phyloP scores from a whole-genome alignment of 2,329 filamentous ascomycete species.

The Diaporthe sp. region DNA sequence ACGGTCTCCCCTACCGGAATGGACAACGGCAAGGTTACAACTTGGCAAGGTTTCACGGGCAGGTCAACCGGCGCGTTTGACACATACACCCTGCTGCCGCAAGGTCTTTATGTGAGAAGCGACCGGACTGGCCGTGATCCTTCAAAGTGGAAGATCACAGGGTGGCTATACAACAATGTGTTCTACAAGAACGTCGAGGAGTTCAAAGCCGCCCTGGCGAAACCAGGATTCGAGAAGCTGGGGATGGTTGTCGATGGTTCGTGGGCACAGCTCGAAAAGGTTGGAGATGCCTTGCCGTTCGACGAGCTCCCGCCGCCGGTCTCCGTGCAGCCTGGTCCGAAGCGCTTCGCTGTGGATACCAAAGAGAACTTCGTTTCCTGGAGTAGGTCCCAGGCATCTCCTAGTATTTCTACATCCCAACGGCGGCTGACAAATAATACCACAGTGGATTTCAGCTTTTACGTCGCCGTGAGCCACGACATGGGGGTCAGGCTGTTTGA shows the following conservation, averaged over 20 bases:
- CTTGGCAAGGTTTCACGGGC: neutral
- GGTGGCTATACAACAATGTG: conserved; percentile 57
- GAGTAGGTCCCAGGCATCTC: neutral
- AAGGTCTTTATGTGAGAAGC: conserved; percentile 61
- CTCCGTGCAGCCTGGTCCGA: conserved; percentile 54
- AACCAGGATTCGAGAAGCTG: conserved; percentile 1
- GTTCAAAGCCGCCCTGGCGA: conserved; percentile 54
- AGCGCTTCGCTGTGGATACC: conserved; percentile 51
- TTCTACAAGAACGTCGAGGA: conserved; percentile 53
- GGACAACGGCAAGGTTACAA: neutral
- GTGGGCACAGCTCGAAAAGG: conserved; percentile 44
- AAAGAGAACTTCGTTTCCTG: conserved; percentile 10
- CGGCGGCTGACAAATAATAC: neutral
- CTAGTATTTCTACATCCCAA: too few relatives aligned
- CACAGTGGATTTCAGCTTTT: conserved; percentile 20
- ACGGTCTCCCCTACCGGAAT: neutral
- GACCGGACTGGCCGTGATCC: conserved; percentile 60
- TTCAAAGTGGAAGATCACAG: conserved; percentile 57
- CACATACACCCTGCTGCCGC: conserved; percentile 49
- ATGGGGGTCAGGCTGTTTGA: conserved; percentile 63
- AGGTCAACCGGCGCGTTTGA: neutral
- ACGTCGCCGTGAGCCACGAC: neutral
- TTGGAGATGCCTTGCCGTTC: conserved; percentile 50
- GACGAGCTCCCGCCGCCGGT: conserved; percentile 47
- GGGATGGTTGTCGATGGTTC: conserved; percentile 44